Percentiles rank a stretch among this genome's conserved stretches.
phyloP scores from a whole-genome alignment of 1,139 yeast genomes.

The Blastobotrys petasosporus region DNA sequence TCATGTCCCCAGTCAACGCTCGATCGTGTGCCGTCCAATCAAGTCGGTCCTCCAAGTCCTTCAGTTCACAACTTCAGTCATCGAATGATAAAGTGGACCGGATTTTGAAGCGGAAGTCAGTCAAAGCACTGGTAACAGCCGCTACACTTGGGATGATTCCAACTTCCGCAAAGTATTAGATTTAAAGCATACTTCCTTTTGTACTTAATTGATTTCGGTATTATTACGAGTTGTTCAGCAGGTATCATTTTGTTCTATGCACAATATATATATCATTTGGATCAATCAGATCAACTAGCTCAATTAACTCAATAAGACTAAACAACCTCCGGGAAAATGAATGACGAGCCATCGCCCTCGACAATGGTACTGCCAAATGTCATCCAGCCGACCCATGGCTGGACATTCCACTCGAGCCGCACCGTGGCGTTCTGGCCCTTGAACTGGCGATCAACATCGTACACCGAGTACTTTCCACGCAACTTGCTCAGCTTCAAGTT shows the following conservation, averaged over 20 bases:
- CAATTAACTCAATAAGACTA: too few species aligned
- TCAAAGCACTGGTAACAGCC: background rate
- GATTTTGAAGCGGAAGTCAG: background rate
- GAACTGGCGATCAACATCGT: constrained; percentile 74
- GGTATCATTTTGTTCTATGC: too few species aligned
- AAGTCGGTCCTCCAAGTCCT: too few species aligned
- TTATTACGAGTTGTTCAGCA: too few species aligned
- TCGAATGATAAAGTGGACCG: background rate
- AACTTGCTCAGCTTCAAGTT: constrained; percentile 45
- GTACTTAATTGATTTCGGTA: too few species aligned
- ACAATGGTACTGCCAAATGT: constrained; percentile 57
- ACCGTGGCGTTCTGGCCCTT: constrained; percentile 60
- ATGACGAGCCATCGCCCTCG: constrained; percentile 27
- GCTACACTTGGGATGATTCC: background rate
- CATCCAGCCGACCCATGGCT: constrained; percentile 83
- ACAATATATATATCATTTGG: too few species aligned
- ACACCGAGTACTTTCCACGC: constrained; percentile 74
- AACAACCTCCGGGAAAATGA: constrained; percentile 24
- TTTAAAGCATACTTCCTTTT: too few species aligned
- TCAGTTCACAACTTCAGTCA: too few species aligned
- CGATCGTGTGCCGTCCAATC: too few species aligned
- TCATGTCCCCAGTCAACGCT: too few species aligned
- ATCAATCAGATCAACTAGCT: too few species aligned
- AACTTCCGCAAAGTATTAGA: background rate
- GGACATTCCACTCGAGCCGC: constrained; percentile 83